A percentile compares a stretch with the other conserved stretches of the same genome.
Conservation (phyloP, 495 filamentous ascomycete genomes). For the Penicillium desertorum region DNA sequence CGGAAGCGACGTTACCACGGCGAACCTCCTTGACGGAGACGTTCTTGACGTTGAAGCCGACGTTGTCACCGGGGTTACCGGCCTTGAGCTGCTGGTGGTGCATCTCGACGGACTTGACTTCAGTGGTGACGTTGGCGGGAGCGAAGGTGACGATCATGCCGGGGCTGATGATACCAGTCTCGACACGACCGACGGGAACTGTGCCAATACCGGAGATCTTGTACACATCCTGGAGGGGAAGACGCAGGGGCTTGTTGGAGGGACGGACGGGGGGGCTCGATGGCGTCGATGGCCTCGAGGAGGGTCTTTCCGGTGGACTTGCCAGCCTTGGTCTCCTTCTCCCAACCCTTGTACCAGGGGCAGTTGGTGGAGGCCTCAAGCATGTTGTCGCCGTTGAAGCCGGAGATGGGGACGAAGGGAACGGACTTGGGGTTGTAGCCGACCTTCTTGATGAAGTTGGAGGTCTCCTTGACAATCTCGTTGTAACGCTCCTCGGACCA, state of each 20-base stretch:
- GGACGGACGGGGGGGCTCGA: constrained; percentile 88
- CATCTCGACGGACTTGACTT: constrained; percentile 99
- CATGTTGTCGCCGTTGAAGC: constrained; percentile 99
- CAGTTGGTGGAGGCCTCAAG: constrained; percentile 87
- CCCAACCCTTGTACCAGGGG: constrained; percentile 99
- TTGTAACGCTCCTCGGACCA: constrained; percentile 96
- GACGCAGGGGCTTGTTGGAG: constrained; percentile 91
- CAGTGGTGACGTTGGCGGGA: constrained; percentile 97
- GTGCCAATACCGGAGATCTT: constrained; percentile 99
- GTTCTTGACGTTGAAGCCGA: constrained; percentile 99
- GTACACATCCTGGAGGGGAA: constrained; percentile 99
- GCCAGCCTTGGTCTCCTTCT: constrained; percentile 96
- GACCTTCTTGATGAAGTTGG: constrained; percentile 99
- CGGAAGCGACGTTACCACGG: constrained; percentile 99
- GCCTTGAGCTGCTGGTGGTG: constrained; percentile 98
- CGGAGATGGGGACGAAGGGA: constrained; percentile 99
- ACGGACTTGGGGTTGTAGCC: constrained; percentile 99
- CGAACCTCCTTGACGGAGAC: constrained; percentile 99
- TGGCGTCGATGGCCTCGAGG: constrained; percentile 96
- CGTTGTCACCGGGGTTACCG: constrained; percentile 98
- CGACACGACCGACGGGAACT: constrained; percentile 99
- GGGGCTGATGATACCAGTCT: constrained; percentile 97
- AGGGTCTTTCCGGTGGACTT: constrained; percentile 95
- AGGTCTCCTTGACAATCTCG: constrained; percentile 99
- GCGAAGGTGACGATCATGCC: constrained; percentile 91